Percentiles rank a stretch among this genome's conserved stretches.
These are phyloP conservation scores for Pneumocystis carinii DNA, from an alignment of 1,139 yeast genomes.

Conservation along the genomic window DNA sequence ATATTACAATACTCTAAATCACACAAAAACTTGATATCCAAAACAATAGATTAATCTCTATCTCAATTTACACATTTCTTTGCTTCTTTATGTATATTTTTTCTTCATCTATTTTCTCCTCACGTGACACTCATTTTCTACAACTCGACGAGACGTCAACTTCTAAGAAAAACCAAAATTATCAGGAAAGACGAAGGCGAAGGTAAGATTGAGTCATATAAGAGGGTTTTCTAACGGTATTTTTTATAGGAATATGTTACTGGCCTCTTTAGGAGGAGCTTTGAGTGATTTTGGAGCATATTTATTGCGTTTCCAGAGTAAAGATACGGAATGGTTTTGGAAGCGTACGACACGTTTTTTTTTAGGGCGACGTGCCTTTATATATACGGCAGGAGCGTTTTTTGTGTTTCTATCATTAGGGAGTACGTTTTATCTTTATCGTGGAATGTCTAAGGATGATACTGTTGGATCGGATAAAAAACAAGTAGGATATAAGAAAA, in stretches of 20 bases:
- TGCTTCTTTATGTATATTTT: neutral
- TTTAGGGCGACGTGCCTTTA: neutral
- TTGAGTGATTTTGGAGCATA: neutral
- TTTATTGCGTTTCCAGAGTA: neutral
- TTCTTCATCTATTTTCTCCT: neutral
- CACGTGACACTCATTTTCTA: neutral
- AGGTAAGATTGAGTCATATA: neutral
- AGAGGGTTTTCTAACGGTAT: neutral
- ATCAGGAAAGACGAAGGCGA: neutral
- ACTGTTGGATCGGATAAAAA: neutral
- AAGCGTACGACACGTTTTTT: neutral
- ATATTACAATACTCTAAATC: neutral
- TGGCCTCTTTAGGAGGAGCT: neutral
- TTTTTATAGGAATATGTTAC: neutral
- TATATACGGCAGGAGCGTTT: neutral
- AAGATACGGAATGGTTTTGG: neutral
- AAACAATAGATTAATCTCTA: too few relatives aligned
- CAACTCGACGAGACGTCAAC: too few relatives aligned
- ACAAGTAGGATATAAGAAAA: neutral
- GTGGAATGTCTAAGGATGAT: neutral
- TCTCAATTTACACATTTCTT: too few relatives aligned
- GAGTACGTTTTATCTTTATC: neutral
- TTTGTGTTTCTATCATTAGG: neutral
- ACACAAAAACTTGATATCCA: too few relatives aligned
- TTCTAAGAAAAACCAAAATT: neutral